A percentile compares a stretch with the other conserved stretches of the same genome.
These are phyloP conservation scores for Suzukiozyma palmioleophila DNA, from an alignment of 1,139 yeast genomes.

Conservation along the genomic window DNA sequence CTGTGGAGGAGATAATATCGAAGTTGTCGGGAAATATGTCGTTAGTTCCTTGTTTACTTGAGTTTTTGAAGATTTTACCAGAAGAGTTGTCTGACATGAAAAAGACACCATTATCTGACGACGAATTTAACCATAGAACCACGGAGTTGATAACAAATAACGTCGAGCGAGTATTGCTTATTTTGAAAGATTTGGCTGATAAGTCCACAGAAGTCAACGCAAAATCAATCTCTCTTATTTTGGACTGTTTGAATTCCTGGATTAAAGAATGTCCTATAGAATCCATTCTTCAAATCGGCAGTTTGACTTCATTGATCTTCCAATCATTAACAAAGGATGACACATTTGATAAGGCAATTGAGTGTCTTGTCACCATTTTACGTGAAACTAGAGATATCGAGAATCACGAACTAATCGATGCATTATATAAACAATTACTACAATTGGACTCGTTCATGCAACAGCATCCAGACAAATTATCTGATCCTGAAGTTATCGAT, in stretches of 20 bases:
- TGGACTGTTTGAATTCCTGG: constrained; percentile 87
- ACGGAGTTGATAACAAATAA: constrained; percentile 59
- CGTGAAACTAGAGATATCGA: constrained; percentile 78
- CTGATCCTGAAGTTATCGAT: constrained; percentile 69
- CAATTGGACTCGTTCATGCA: constrained; percentile 50
- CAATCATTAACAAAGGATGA: constrained; percentile 59
- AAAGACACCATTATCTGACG: constrained; percentile 75
- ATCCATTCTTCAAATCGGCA: constrained; percentile 55
- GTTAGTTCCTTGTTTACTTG: constrained; percentile 41
- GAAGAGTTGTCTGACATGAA: constrained; percentile 83
- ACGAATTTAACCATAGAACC: constrained; percentile 66
- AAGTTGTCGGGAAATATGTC: constrained; percentile 33
- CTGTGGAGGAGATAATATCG: constrained; percentile 62
- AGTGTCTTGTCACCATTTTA: constrained; percentile 74
- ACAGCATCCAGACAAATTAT: constrained; percentile 30
- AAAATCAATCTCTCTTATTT: constrained; percentile 36
- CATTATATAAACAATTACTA: constrained; percentile 65
- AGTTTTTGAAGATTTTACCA: constrained; percentile 81
- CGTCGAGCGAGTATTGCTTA: constrained; percentile 61
- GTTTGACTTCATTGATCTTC: constrained; percentile 65
- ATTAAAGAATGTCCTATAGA: constrained; percentile 77
- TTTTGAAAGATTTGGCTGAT: constrained; percentile 51
- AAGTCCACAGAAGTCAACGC: constrained; percentile 12
- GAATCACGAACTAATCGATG: constrained; percentile 56
- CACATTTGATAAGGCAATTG: constrained; percentile 83